Conservation (phyloP, 441 rosid genomes). For the Euphorbia celastroides region DNA sequence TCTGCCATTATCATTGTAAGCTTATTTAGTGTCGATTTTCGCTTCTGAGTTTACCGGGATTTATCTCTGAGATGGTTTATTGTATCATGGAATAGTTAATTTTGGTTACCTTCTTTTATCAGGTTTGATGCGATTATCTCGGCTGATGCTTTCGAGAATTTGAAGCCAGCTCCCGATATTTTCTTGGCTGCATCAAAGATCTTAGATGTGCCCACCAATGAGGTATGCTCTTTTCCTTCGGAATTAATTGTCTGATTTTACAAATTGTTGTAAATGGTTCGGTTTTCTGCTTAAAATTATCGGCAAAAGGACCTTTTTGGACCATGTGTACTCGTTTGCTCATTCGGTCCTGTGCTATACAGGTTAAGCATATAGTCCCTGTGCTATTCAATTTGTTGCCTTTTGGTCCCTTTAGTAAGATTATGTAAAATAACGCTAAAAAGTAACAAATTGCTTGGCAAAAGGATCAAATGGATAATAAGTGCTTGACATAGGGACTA, state of each 20-base stretch:
- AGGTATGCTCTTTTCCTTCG: constrained; percentile 40
- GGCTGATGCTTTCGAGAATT: constrained; percentile 94
- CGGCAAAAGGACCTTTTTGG: too few relatives aligned
- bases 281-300: not conserved
- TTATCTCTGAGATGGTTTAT: constrained; percentile 5
- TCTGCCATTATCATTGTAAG: constrained; percentile 67
- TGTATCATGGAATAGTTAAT: constrained; percentile 4
- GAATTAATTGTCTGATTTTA: constrained; percentile 3
- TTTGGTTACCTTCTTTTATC: constrained; percentile 25
- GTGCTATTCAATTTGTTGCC: too few relatives aligned
- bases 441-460: too few relatives aligned
- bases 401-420: too few relatives aligned
- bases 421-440: too few relatives aligned
- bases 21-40: constrained; percentile 1
- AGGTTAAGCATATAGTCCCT: too few relatives aligned
- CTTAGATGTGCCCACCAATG: constrained; percentile 64
- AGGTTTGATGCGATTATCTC: constrained; percentile 98
- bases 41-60: not conserved
- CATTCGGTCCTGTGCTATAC: too few relatives aligned
- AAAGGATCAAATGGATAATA: too few relatives aligned
- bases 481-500: too few relatives aligned
- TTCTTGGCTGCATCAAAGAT: constrained; percentile 91
- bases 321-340: too few relatives aligned
- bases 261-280: not conserved
- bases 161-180: constrained; percentile 97